These are phyloP conservation scores for Fusarium keratoplasticum DNA, from an alignment of 2,329 filamentous ascomycete species.

Conservation along the genomic window DNA sequence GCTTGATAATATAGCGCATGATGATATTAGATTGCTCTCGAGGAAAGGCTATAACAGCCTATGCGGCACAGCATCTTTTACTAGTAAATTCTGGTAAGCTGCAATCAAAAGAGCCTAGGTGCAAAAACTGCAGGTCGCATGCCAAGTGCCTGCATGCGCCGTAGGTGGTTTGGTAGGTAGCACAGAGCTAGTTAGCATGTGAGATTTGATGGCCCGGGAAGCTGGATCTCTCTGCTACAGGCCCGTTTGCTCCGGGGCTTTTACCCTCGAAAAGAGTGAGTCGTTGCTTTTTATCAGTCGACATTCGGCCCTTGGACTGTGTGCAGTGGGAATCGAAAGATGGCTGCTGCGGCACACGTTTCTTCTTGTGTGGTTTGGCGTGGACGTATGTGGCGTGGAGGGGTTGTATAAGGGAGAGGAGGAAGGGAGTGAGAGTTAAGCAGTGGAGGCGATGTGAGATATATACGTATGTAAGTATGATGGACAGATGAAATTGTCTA, in stretches of 20 bases:
- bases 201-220: not conserved
- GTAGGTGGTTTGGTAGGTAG: not conserved
- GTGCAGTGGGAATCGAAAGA: not conserved
- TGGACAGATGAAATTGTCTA: not conserved
- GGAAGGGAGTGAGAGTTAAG: constrained; percentile 4
- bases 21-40: not conserved
- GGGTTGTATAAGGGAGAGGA: constrained; percentile 21
- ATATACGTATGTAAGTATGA: not conserved
- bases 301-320: not conserved
- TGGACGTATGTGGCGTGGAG: constrained; percentile 34
- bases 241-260: not conserved
- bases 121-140: not conserved
- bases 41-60: not conserved
- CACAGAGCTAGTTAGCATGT: not conserved
- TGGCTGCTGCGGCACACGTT: constrained; percentile 12
- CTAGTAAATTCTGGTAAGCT: not conserved
- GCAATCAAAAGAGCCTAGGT: not conserved
- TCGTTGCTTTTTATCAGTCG: not conserved
- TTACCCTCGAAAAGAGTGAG: not conserved
- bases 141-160: not conserved
- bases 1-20: not conserved
- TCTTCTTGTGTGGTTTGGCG: constrained; percentile 16
- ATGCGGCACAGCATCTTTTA: not conserved
- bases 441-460: not conserved
- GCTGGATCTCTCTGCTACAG: not conserved